Evolutionary conservation across 2,329 filamentous ascomycete species (phyloP).

Genomic region (Nemania serpens): DNA sequence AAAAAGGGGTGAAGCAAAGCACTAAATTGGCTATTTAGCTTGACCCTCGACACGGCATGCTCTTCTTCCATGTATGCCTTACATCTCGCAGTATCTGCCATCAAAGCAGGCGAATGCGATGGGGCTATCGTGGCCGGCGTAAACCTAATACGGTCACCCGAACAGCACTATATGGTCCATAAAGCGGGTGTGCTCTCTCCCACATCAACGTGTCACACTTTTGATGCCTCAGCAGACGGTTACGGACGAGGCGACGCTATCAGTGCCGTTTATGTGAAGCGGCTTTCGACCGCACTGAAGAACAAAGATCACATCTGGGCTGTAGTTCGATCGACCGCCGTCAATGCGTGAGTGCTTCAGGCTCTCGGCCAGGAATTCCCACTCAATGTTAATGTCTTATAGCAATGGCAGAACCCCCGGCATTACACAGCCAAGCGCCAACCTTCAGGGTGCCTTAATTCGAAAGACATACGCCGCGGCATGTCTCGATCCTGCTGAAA

Average conservation of each 20-base stretch:
- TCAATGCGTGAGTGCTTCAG: constrained; percentile 31
- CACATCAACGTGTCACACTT: constrained; percentile 23
- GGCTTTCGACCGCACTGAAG: constrained; percentile 46
- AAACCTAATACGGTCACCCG: constrained; percentile 9
- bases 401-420: constrained; percentile 50
- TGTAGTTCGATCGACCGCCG: constrained; percentile 31
- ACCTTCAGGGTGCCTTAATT: constrained; percentile 44
- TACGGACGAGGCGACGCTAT: constrained; percentile 56
- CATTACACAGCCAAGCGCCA: constrained; percentile 50
- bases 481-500: constrained; percentile 30
- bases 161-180: background rate
- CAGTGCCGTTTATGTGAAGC: constrained; percentile 50
- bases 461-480: constrained; percentile 41
- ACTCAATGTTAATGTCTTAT: constrained; percentile 9
- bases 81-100: constrained; percentile 7
- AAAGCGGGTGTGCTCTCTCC: constrained; percentile 17
- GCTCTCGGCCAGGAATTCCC: constrained; percentile 28
- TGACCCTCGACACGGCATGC: constrained; percentile 43
- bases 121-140: constrained; percentile 14
- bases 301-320: constrained; percentile 46
- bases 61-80: constrained; percentile 35
- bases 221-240: constrained; percentile 42
- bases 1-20: background rate
- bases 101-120: constrained; percentile 19
- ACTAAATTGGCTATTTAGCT: background rate